phyloP scores from a whole-genome alignment of 257 asterid genomes.

The Solanum virginianum region DNA sequence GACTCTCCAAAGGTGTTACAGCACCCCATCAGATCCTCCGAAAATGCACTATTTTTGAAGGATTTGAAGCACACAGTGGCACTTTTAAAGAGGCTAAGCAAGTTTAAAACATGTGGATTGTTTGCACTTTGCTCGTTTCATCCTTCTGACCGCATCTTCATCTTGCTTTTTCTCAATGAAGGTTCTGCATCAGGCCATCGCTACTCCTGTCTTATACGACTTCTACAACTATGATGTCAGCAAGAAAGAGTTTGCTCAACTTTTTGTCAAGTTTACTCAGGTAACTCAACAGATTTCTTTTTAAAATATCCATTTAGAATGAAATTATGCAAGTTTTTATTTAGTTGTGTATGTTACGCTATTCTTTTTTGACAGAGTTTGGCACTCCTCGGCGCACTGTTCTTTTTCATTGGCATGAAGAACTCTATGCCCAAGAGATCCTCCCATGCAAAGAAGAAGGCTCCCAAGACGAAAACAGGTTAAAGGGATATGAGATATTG shows the following conservation, averaged over 20 bases:
- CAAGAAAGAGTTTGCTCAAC: conserved; percentile 56
- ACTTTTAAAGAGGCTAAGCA: not conserved
- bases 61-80: not conserved
- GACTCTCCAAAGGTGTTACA: not conserved
- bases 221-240: conserved; percentile 84
- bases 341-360: not conserved
- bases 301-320: not conserved
- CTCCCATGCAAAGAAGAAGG: conserved; percentile 51
- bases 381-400: conserved; percentile 73
- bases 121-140: not conserved
- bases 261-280: conserved; percentile 69
- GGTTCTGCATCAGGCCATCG: conserved; percentile 69
- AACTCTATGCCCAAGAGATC: conserved; percentile 66
- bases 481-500: conserved; percentile 7
- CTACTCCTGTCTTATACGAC: conserved; percentile 69
- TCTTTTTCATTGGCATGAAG: conserved; percentile 88
- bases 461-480: conserved; percentile 53
- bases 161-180: conserved; percentile 6
- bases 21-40: not conserved
- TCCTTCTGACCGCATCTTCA: not conserved
- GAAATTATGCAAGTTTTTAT: not conserved
- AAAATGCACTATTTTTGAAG: not conserved
- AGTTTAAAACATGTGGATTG: not conserved
- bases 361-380: conserved; percentile 32
- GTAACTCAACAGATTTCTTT: conserved; percentile 8